phyloP scores from a whole-genome alignment of 805 yeast species.

The Kockiozyma suomiensis region DNA sequence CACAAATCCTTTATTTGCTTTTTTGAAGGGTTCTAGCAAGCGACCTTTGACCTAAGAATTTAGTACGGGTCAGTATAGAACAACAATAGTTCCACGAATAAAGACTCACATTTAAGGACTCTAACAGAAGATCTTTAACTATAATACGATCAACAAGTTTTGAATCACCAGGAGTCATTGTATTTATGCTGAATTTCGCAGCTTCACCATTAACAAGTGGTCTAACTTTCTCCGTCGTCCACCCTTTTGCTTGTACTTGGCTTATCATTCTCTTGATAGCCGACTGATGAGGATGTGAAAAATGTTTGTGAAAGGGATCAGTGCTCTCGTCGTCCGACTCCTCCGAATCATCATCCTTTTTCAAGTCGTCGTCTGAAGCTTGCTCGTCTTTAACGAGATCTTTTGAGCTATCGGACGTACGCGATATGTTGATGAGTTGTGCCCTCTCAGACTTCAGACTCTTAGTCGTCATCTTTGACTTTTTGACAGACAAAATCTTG shows the following conservation, averaged over 20 bases:
- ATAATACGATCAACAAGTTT: slow-evolving; percentile 1
- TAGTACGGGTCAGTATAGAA: background rate
- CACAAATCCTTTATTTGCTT: slow-evolving; percentile 30
- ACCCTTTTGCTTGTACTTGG: slow-evolving; percentile 19
- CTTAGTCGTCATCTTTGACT: no score
- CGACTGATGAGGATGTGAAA: slow-evolving; percentile 42
- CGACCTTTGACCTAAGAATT: slow-evolving; percentile 23
- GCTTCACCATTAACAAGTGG: slow-evolving; percentile 7
- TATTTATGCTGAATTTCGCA: slow-evolving; percentile 10
- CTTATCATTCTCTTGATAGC: slow-evolving; percentile 25
- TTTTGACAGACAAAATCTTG: no score
- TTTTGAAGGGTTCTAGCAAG: slow-evolving; percentile 33
- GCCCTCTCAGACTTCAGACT: no score
- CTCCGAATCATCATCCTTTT: slow-evolving; percentile 40
- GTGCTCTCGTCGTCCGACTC: slow-evolving; percentile 46
- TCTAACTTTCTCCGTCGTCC: slow-evolving; percentile 7
- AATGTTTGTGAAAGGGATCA: slow-evolving; percentile 82
- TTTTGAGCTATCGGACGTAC: background rate
- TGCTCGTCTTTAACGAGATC: slow-evolving; percentile 12
- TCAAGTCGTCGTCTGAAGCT: slow-evolving; percentile 42
- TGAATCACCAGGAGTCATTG: slow-evolving; percentile 7
- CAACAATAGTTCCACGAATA: background rate
- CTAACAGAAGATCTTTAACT: background rate
- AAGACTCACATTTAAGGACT: slow-evolving; percentile 8
- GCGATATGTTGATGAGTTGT: background rate